Evolutionary conservation across 148 eudicot species (phyloP).

Genomic region (Limonium bicolor): DNA sequence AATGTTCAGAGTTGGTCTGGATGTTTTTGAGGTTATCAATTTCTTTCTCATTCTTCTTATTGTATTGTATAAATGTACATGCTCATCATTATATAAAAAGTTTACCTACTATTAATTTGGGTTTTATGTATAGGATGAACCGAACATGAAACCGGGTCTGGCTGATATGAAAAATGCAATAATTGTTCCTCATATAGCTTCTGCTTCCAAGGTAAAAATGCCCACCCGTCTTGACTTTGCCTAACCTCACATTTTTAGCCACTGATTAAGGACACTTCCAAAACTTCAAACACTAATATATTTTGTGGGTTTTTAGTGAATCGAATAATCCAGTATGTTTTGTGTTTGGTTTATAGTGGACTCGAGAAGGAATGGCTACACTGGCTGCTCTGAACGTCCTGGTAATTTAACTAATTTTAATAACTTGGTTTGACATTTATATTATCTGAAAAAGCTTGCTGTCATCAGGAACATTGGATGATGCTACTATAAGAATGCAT

Average conservation of each 20-base stretch:
- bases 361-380: slow-evolving; percentile 99
- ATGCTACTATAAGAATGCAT: too few relatives aligned
- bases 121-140: slow-evolving; percentile 53
- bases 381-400: slow-evolving; percentile 89
- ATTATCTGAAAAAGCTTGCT: too few relatives aligned
- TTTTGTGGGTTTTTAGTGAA: too few relatives aligned
- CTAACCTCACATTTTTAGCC: too few relatives aligned
- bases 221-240: background rate
- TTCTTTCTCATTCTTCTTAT: background rate
- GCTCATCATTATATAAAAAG: background rate
- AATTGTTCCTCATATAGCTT: slow-evolving; percentile 93
- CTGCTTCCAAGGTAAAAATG: slow-evolving; percentile 80
- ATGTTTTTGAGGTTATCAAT: slow-evolving; percentile 77
- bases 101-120: background rate
- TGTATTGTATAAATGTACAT: too few relatives aligned
- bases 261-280: too few relatives aligned
- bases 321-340: too few relatives aligned
- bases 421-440: too few relatives aligned
- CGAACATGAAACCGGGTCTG: slow-evolving; percentile 95
- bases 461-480: too few relatives aligned
- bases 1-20: slow-evolving; percentile 99
- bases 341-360: slow-evolving; percentile 54
- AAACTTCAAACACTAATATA: too few relatives aligned
- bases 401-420: too few relatives aligned
- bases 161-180: slow-evolving; percentile 91